Evolutionary conservation across 352 stramenopile species (phyloP).

Genomic region (Phytophthora tentaculata): DNA sequence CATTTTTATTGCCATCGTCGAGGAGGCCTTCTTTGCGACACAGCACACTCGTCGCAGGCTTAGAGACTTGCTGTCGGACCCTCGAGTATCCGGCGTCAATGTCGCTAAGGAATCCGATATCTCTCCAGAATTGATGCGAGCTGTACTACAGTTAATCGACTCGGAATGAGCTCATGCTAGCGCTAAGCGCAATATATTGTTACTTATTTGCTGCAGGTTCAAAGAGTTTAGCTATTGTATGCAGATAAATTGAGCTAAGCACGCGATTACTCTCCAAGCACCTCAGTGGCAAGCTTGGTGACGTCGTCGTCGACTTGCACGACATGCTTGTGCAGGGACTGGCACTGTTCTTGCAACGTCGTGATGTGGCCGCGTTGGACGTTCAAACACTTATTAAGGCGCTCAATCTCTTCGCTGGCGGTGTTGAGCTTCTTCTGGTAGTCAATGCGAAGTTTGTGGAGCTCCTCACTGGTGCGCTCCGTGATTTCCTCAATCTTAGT

Average conservation of each 20-base stretch:
- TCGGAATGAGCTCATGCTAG: constrained; percentile 22
- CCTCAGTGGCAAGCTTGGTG: constrained; percentile 82
- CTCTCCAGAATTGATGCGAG: constrained; percentile 60
- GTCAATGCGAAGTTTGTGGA: constrained; percentile 78
- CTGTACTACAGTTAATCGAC: constrained; percentile 57
- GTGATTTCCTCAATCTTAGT: constrained; percentile 86
- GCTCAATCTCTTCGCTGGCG: constrained; percentile 82
- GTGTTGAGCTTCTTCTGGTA: constrained; percentile 88
- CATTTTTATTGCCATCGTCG: constrained; percentile 92
- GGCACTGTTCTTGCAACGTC: constrained; percentile 83
- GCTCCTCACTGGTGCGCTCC: constrained; percentile 76
- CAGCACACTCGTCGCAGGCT: constrained; percentile 66
- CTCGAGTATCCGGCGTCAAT: constrained; percentile 41
- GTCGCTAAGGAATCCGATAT: constrained; percentile 52
- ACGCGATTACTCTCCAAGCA: constrained; percentile 65
- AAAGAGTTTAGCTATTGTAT: constrained; percentile 5
- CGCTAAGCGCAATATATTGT: constrained; percentile 23
- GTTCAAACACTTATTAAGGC: constrained; percentile 85
- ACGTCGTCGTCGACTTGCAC: constrained; percentile 88
- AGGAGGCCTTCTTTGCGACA: constrained; percentile 92
- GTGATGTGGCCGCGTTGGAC: constrained; percentile 86
- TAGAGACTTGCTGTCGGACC: constrained; percentile 65
- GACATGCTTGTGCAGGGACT: constrained; percentile 86
- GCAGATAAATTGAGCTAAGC: not conserved
- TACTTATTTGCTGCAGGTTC: constrained; percentile 26